These are phyloP conservation scores for Sclerotinia sclerotiorum DNA, from an alignment of 2,329 filamentous ascomycete genomes.

Conservation along the genomic window DNA sequence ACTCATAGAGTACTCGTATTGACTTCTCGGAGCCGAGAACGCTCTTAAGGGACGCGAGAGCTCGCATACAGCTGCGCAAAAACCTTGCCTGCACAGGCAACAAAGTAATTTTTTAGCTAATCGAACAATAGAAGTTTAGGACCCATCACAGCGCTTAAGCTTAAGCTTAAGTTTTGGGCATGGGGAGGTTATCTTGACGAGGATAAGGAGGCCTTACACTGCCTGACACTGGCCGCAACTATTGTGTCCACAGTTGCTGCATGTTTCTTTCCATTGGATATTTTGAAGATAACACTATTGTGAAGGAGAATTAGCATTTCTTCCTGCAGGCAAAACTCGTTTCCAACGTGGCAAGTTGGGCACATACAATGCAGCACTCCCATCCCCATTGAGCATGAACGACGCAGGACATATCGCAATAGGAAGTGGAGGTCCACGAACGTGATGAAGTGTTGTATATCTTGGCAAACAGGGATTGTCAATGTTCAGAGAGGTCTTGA, in stretches of 20 bases:
- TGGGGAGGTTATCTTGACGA: neutral
- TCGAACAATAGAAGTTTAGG: neutral
- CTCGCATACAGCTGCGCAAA: neutral
- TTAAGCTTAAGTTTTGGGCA: neutral
- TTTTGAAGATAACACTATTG: conserved; percentile 19
- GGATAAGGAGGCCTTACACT: conserved; percentile 16
- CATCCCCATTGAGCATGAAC: conserved; percentile 19
- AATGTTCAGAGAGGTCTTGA: neutral
- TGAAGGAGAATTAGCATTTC: neutral
- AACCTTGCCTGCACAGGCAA: neutral
- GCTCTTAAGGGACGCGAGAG: neutral
- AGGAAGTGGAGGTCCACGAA: too few species aligned
- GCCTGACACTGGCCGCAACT: conserved; percentile 18
- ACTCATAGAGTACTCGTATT: neutral
- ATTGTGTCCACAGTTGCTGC: conserved; percentile 20
- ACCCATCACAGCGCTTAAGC: neutral
- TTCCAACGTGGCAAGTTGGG: neutral
- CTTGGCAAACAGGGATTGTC: neutral
- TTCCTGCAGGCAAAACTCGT: conserved; percentile 4
- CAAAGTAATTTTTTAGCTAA: neutral
- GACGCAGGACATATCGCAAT: conserved; percentile 2
- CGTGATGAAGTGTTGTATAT: neutral
- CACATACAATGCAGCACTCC: conserved; percentile 22
- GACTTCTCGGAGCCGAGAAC: neutral
- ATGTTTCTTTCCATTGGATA: conserved; percentile 16